These are phyloP conservation scores for Phytophthora quininea DNA, from an alignment of 352 stramenopile genomes.

Conservation along the genomic window DNA sequence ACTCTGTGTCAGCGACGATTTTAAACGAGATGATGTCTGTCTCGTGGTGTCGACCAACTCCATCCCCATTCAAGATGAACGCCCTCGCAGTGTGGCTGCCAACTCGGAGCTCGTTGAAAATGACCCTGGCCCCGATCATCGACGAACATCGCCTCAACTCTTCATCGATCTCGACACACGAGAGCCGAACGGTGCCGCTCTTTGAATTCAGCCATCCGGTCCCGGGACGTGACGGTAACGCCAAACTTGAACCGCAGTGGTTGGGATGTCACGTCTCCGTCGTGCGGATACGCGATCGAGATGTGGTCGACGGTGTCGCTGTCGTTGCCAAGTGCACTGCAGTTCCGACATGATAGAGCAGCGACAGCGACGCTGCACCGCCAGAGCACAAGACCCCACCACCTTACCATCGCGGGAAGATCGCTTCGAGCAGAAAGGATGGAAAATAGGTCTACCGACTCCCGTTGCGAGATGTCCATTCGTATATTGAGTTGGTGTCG, in stretches of 20 bases:
- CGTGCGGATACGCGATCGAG: background rate
- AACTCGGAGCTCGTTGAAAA: slow-evolving; percentile 8
- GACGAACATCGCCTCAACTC: slow-evolving; percentile 2
- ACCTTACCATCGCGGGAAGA: background rate
- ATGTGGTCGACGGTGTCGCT: background rate
- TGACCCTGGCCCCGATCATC: slow-evolving; percentile 19
- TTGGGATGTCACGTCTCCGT: background rate
- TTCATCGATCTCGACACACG: slow-evolving; percentile 11
- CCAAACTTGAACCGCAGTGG: slow-evolving; percentile 7
- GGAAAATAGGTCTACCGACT: too few species aligned
- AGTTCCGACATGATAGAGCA: too few species aligned
- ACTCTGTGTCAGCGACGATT: slow-evolving; percentile 9
- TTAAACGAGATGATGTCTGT: slow-evolving; percentile 7
- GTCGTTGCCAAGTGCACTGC: too few species aligned
- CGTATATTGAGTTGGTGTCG: too few species aligned
- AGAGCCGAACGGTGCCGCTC: background rate
- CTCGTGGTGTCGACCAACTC: background rate
- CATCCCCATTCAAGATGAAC: slow-evolving; percentile 5
- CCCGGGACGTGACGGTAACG: background rate
- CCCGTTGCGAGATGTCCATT: too few species aligned
- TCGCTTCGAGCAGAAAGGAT: background rate
- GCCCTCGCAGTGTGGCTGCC: slow-evolving; percentile 12
- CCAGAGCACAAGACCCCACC: background rate
- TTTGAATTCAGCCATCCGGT: background rate
- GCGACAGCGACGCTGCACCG: background rate